Conservation (phyloP, 768 basidiomycete genomes). For the Clathrus columnatus region DNA sequence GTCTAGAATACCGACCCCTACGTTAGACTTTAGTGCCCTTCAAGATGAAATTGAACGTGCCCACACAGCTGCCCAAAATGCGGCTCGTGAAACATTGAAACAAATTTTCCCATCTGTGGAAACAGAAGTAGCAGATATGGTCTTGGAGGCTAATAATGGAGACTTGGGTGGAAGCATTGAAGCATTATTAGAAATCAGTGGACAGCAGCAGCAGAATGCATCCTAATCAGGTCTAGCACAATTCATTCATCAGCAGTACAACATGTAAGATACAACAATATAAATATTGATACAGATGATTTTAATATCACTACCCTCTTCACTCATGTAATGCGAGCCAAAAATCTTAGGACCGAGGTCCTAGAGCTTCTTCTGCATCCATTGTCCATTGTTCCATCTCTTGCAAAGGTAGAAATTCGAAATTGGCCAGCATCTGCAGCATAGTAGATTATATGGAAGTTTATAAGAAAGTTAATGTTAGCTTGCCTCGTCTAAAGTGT, state of each 20-base stretch:
- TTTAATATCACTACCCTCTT: not conserved
- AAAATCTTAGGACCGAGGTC: not conserved
- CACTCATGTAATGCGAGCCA: not conserved
- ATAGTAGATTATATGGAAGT: slow-evolving; percentile 11
- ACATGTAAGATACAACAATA: not conserved
- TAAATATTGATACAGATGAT: not conserved
- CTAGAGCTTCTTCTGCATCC: slow-evolving; percentile 15
- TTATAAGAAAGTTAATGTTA: not conserved
- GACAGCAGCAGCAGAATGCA: slow-evolving; percentile 8
- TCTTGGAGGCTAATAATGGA: slow-evolving; percentile 81
- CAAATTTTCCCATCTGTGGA: slow-evolving; percentile 89
- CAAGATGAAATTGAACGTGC: slow-evolving; percentile 75
- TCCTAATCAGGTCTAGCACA: not conserved
- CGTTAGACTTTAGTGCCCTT: slow-evolving; percentile 56
- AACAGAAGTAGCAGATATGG: slow-evolving; percentile 76
- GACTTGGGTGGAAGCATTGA: slow-evolving; percentile 90
- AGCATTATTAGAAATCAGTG: slow-evolving; percentile 64
- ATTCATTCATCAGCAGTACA: not conserved
- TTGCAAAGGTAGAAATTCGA: slow-evolving; percentile 51
- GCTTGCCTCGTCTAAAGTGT: slow-evolving; percentile 46
- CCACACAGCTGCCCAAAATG: slow-evolving; percentile 62
- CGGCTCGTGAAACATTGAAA: slow-evolving; percentile 63
- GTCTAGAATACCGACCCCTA: slow-evolving; percentile 18
- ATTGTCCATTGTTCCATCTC: slow-evolving; percentile 39
- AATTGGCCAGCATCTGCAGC: slow-evolving; percentile 39